Evolutionary conservation across 2,329 filamentous ascomycete genomes (phyloP).

Genomic region (Corinectria fuckeliana): DNA sequence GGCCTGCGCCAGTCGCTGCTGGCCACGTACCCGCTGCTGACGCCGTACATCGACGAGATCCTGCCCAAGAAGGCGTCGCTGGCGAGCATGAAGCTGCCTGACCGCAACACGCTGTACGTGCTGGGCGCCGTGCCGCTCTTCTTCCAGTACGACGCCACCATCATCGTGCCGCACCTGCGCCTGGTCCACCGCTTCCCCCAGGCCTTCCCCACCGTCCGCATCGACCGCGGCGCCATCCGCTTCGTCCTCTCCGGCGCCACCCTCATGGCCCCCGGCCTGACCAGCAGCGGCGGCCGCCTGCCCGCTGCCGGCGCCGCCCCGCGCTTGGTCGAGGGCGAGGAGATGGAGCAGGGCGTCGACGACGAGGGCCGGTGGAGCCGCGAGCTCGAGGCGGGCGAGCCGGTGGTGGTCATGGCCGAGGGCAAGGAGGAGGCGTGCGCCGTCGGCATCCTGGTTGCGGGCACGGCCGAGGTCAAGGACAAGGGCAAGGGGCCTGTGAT

Average conservation of each 20-base stretch:
- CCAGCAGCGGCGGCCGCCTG: conserved; percentile 79
- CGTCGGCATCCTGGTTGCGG: conserved; percentile 81
- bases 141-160: conserved; percentile 81
- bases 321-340: conserved; percentile 47
- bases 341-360: conserved; percentile 51
- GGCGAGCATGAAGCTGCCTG: conserved; percentile 90
- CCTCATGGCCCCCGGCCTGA: conserved; percentile 95
- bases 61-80: conserved; percentile 94
- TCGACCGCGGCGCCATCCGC: conserved; percentile 94
- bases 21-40: conserved; percentile 83
- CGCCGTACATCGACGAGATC: conserved; percentile 89
- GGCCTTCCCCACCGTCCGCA: conserved; percentile 83
- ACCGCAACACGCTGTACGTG: conserved; percentile 88
- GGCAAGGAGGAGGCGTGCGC: conserved; percentile 92
- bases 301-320: conserved; percentile 59
- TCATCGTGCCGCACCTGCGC: conserved; percentile 84
- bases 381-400: conserved; percentile 79
- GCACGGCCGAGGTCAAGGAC: conserved; percentile 90
- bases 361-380: conserved; percentile 63
- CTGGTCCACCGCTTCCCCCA: conserved; percentile 90
- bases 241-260: conserved; percentile 94
- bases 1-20: conserved; percentile 82
- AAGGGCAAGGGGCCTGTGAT: conserved; percentile 95
- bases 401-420: conserved; percentile 90
- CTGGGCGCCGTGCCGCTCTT: conserved; percentile 81